Percentiles rank a stretch among this genome's conserved stretches.
These are phyloP conservation scores for Aspergillus olivimuriae DNA, from an alignment of 495 filamentous ascomycete species.

Conservation along the genomic window DNA sequence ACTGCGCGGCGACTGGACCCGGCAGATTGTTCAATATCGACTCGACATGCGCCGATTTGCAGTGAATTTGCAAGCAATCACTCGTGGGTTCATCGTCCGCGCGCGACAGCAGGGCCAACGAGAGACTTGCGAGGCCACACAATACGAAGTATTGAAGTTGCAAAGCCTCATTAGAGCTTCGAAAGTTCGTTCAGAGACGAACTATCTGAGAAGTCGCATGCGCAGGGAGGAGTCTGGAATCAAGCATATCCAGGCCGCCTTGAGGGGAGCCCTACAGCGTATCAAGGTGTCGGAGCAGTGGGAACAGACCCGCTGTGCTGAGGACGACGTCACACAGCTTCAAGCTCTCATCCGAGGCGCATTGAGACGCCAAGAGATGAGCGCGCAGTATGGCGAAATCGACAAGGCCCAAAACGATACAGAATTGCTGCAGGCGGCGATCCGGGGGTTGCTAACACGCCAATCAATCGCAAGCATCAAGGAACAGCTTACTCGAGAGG, in stretches of 20 bases:
- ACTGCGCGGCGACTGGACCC: constrained; percentile 70
- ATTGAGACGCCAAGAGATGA: constrained; percentile 27
- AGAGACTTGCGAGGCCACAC: constrained; percentile 62
- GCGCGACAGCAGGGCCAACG: constrained; percentile 54
- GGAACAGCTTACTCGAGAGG: constrained; percentile 24
- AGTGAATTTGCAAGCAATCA: constrained; percentile 66
- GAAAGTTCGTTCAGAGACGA: constrained; percentile 64
- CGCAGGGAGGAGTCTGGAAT: constrained; percentile 51
- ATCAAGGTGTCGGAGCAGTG: constrained; percentile 35
- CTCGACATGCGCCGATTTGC: constrained; percentile 75
- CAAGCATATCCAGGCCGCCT: constrained; percentile 53
- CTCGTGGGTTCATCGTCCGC: constrained; percentile 73
- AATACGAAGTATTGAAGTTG: constrained; percentile 66
- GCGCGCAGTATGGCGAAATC: constrained; percentile 34
- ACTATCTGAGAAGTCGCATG: constrained; percentile 55
- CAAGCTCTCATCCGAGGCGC: constrained; percentile 60
- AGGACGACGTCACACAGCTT: constrained; percentile 43
- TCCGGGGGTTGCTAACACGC: constrained; percentile 49
- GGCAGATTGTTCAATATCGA: constrained; percentile 72
- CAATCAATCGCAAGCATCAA: constrained; percentile 30
- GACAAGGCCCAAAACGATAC: constrained; percentile 39
- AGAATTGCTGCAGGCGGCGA: constrained; percentile 39
- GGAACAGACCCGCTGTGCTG: constrained; percentile 35
- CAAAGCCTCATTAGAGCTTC: constrained; percentile 78
- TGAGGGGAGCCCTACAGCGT: constrained; percentile 54